Evolutionary conservation across 1,284 basidiomycete species (phyloP).

Genomic region (Leccinum solheimii): DNA sequence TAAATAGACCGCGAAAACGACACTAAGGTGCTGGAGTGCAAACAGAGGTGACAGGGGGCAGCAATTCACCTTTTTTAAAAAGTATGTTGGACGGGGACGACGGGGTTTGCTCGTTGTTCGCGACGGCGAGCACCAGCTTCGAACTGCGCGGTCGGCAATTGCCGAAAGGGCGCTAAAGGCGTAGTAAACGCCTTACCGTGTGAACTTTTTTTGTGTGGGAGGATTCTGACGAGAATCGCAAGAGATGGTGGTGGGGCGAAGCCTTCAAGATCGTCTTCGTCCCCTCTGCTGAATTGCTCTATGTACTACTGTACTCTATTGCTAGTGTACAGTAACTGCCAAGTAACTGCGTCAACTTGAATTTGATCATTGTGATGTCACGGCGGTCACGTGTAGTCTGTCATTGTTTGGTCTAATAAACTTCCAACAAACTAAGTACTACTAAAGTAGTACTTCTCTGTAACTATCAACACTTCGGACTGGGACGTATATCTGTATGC

Average conservation of each 20-base stretch:
- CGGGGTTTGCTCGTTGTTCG: conserved; percentile 38
- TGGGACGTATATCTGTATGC: neutral
- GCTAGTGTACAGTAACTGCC: neutral
- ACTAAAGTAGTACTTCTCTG: too few species aligned
- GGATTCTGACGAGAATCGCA: too few species aligned
- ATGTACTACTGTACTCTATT: too few species aligned
- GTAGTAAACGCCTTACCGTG: neutral
- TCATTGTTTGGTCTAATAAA: neutral
- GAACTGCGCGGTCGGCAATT: conserved; percentile 22
- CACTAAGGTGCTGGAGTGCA: neutral
- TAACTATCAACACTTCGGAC: neutral
- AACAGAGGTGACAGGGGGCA: neutral
- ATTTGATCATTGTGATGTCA: too few species aligned
- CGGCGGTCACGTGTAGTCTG: too few species aligned
- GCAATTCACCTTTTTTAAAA: conserved; percentile 25
- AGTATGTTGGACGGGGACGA: conserved; percentile 5
- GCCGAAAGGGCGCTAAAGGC: conserved; percentile 20
- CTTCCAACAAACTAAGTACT: too few species aligned
- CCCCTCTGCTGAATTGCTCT: too few species aligned
- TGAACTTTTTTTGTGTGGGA: too few species aligned
- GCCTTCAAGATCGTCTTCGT: too few species aligned
- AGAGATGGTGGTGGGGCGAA: too few species aligned
- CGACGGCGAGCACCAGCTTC: conserved; percentile 32
- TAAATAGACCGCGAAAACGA: conserved; percentile 1
- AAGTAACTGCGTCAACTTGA: too few species aligned